These are phyloP conservation scores for Amaranthus palmeri DNA, from an alignment of 148 eudicot genomes.

Conservation along the genomic window DNA sequence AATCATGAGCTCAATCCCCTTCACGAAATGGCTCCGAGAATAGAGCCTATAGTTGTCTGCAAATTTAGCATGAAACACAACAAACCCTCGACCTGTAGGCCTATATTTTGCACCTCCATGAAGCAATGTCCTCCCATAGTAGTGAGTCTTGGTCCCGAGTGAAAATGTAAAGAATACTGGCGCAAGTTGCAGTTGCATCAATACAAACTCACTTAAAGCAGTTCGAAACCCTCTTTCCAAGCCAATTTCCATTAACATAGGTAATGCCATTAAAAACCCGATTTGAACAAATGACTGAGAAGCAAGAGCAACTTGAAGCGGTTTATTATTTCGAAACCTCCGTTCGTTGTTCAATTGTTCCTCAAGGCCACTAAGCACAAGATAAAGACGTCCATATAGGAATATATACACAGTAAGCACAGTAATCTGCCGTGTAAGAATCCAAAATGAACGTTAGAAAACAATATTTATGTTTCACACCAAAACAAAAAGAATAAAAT, in stretches of 20 bases:
- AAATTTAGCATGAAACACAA: conserved; percentile 96
- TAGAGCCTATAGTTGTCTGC: conserved; percentile 96
- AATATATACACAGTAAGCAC: conserved; percentile 94
- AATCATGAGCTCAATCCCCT: conserved; percentile 95
- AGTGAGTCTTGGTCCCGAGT: conserved; percentile 94
- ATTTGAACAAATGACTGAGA: conserved; percentile 97
- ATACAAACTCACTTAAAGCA: conserved; percentile 78
- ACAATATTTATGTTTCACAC: neutral
- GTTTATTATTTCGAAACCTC: conserved; percentile 51
- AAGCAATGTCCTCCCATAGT: conserved; percentile 88
- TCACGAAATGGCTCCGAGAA: conserved; percentile 96
- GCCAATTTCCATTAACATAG: conserved; percentile 99
- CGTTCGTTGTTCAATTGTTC: conserved; percentile 50
- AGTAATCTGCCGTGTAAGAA: conserved; percentile 53
- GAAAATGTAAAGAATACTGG: conserved; percentile 97
- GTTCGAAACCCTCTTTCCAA: conserved; percentile 86
- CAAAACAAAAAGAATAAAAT: neutral
- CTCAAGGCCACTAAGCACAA: conserved; percentile 94
- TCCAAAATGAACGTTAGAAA: conserved; percentile 6
- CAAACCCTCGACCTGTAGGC: conserved; percentile 96
- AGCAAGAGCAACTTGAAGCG: conserved; percentile 93
- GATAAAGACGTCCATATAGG: conserved; percentile 93
- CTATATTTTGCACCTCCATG: conserved; percentile 98
- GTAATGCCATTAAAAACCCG: conserved; percentile 95
- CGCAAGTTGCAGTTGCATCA: conserved; percentile 89